phyloP scores from a whole-genome alignment of 1,284 basidiomycete genomes.

The Ceratobasidium sp. region DNA sequence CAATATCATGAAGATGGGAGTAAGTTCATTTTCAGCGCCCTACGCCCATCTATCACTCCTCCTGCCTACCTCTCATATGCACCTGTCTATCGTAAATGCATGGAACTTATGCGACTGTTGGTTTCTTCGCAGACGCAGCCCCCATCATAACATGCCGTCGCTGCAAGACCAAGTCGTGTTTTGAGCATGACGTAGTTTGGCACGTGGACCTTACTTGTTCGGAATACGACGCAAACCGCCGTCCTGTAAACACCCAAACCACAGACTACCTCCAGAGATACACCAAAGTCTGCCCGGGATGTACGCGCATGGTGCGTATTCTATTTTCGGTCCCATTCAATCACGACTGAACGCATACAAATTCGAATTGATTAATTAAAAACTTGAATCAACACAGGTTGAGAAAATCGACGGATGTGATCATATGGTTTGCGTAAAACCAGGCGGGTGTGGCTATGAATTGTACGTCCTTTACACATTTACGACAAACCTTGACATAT shows the following conservation, averaged over 20 bases:
- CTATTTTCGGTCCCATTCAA: not conserved
- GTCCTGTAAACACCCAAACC: slow-evolving; percentile 10
- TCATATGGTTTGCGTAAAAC: slow-evolving; percentile 41
- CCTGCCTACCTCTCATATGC: not conserved
- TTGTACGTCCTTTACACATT: slow-evolving; percentile 33
- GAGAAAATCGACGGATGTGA: slow-evolving; percentile 42
- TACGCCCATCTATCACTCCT: not conserved
- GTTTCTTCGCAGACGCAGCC: slow-evolving; percentile 1
- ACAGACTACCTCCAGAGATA: slow-evolving; percentile 13
- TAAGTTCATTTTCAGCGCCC: not conserved
- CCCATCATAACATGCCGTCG: slow-evolving; percentile 26
- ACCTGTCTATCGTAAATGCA: not conserved
- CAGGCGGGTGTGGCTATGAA: slow-evolving; percentile 36
- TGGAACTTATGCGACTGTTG: not conserved
- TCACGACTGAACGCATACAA: too few relatives aligned
- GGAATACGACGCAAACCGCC: slow-evolving; percentile 29
- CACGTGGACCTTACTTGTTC: slow-evolving; percentile 33
- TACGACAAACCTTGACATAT: too few relatives aligned
- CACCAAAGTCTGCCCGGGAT: slow-evolving; percentile 38
- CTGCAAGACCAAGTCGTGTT: slow-evolving; percentile 25
- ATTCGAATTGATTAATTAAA: too few relatives aligned
- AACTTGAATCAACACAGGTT: too few relatives aligned
- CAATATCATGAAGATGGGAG: slow-evolving; percentile 19
- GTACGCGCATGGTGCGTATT: slow-evolving; percentile 20
- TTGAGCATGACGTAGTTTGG: slow-evolving; percentile 38